Percentiles rank a stretch among this genome's conserved stretches.
These are phyloP conservation scores for Oryza punctata DNA, from an alignment of 176 grass and related monocot species.

Conservation along the genomic window DNA sequence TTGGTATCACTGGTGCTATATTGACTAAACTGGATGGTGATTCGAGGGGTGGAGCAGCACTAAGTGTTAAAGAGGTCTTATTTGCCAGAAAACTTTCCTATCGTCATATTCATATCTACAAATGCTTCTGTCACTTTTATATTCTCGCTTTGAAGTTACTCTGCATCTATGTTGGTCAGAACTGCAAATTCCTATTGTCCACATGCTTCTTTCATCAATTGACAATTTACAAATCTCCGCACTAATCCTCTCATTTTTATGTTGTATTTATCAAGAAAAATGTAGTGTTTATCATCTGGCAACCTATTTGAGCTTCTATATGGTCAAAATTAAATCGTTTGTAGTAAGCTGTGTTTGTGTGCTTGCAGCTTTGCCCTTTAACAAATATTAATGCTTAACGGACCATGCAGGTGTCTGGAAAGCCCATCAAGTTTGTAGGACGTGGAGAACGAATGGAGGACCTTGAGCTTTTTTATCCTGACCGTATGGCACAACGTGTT, in stretches of 20 bases:
- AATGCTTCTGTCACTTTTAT: neutral
- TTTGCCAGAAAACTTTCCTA: slow-evolving; percentile 13
- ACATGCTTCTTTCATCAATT: slow-evolving; percentile 6
- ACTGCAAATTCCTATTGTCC: neutral
- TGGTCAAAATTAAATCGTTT: neutral
- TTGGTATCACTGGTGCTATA: slow-evolving; percentile 94
- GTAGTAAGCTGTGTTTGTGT: neutral
- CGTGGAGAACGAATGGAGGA: slow-evolving; percentile 82
- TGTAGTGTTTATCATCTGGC: neutral
- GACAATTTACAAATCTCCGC: neutral
- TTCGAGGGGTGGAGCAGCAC: slow-evolving; percentile 93
- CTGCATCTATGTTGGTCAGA: neutral
- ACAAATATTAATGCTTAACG: neutral
- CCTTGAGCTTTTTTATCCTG: slow-evolving; percentile 93
- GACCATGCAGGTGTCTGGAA: slow-evolving; percentile 82
- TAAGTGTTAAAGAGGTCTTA: slow-evolving; percentile 94
- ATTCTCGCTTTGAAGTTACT: neutral
- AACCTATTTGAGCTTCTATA: neutral
- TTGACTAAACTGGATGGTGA: slow-evolving; percentile 96
- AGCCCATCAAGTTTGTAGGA: slow-evolving; percentile 93
- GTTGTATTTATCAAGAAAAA: neutral
- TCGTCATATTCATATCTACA: slow-evolving; percentile 35
- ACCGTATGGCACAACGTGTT: slow-evolving; percentile 89
- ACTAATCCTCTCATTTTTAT: neutral
- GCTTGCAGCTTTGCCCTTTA: neutral